These are phyloP conservation scores for Xylaria palmicola DNA, from an alignment of 495 filamentous ascomycete species.

Conservation along the genomic window DNA sequence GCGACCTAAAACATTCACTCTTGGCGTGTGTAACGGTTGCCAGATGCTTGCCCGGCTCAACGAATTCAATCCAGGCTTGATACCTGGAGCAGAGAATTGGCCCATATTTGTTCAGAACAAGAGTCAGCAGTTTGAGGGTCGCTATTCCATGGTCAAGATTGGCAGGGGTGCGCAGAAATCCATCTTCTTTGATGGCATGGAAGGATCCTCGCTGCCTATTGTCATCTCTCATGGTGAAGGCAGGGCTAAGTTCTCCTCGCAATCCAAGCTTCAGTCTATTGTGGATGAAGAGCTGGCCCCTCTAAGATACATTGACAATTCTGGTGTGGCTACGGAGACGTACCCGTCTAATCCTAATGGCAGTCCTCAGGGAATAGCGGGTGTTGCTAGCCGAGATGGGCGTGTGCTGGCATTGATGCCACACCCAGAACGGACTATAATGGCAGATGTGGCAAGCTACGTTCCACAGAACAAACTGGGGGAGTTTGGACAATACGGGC, in stretches of 20 bases:
- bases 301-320: conserved; percentile 82
- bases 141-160: conserved; percentile 85
- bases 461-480: conserved; percentile 60
- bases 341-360: conserved; percentile 97
- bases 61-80: conserved; percentile 52
- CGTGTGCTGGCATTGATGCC: conserved; percentile 94
- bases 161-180: conserved; percentile 56
- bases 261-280: conserved; percentile 53
- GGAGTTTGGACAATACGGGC: conserved; percentile 83
- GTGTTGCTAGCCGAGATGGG: conserved; percentile 75
- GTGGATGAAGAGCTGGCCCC: conserved; percentile 62
- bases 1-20: conserved; percentile 82
- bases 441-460: conserved; percentile 79
- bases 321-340: conserved; percentile 66
- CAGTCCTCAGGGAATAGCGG: conserved; percentile 81
- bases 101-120: conserved; percentile 83
- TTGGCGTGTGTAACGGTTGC: conserved; percentile 97
- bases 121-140: conserved; percentile 90
- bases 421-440: conserved; percentile 88
- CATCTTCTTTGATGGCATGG: conserved; percentile 95
- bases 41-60: conserved; percentile 88
- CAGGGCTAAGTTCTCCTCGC: conserved; percentile 68
- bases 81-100: conserved; percentile 84
- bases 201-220: conserved; percentile 79
- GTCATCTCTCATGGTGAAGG: conserved; percentile 92